phyloP scores from a whole-genome alignment of 768 basidiomycete genomes.

The Tricholoma bakamatsutake region DNA sequence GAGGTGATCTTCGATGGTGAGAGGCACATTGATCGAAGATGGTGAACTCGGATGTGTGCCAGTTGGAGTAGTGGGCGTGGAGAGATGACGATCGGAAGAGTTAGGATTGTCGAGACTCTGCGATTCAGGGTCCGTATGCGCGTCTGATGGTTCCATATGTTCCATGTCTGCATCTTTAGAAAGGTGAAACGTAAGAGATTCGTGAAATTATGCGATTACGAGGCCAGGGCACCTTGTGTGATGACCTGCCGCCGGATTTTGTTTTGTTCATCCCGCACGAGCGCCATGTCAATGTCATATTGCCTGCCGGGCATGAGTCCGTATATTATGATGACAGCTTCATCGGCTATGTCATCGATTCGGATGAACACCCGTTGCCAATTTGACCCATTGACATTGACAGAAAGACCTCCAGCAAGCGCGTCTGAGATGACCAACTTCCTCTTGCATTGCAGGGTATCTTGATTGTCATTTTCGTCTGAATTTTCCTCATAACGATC shows the following conservation, averaged over 20 bases:
- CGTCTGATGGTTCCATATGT: slow-evolving; percentile 25
- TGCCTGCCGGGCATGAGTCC: slow-evolving; percentile 84
- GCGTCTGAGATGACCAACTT: slow-evolving; percentile 56
- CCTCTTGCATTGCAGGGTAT: slow-evolving; percentile 19
- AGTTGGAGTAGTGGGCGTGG: slow-evolving; percentile 35
- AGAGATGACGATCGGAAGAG: slow-evolving; percentile 27
- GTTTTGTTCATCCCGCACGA: slow-evolving; percentile 56
- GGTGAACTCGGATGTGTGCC: slow-evolving; percentile 29
- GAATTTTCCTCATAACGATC: slow-evolving; percentile 29
- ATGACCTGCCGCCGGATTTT: slow-evolving; percentile 57
- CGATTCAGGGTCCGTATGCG: slow-evolving; percentile 30
- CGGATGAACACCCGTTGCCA: slow-evolving; percentile 80
- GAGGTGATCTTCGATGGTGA: slow-evolving; percentile 64
- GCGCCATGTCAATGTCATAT: slow-evolving; percentile 83
- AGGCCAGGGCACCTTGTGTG: slow-evolving; percentile 47
- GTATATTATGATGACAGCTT: slow-evolving; percentile 88
- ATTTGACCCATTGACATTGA: slow-evolving; percentile 72
- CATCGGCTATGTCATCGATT: slow-evolving; percentile 74
- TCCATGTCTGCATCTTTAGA: slow-evolving; percentile 24
- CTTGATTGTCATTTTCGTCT: slow-evolving; percentile 24
- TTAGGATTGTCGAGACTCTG: slow-evolving; percentile 24
- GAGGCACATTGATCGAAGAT: slow-evolving; percentile 25
- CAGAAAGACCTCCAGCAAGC: slow-evolving; percentile 66
- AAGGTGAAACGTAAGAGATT: background rate
- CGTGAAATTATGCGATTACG: slow-evolving; percentile 4